Evolutionary conservation across 306 rosid genomes (phyloP).

Genomic region (Gillenia trifoliata): DNA sequence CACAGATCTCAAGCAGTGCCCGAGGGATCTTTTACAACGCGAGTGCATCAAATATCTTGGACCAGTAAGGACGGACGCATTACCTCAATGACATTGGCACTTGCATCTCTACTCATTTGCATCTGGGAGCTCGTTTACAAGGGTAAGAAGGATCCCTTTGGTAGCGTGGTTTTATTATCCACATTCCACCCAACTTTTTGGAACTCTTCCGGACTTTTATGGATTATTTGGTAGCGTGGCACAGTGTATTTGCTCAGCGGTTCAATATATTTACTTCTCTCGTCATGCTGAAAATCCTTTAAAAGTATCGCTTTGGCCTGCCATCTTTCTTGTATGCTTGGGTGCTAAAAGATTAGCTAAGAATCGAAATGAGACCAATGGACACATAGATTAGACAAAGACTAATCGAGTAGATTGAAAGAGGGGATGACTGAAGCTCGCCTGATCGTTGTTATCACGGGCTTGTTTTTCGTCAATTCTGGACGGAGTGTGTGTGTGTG

Average conservation of each 20-base stretch:
- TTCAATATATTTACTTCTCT: background rate
- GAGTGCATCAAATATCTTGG: slow-evolving; percentile 46
- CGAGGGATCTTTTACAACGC: slow-evolving; percentile 22
- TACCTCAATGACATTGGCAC: background rate
- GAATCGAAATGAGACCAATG: background rate
- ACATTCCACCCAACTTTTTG: too few species aligned
- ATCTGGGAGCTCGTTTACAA: background rate
- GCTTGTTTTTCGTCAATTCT: background rate
- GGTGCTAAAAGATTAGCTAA: background rate
- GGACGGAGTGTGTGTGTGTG: background rate
- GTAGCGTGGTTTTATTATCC: background rate
- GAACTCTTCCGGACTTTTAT: background rate
- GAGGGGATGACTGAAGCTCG: too few species aligned
- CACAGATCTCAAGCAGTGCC: slow-evolving; percentile 32
- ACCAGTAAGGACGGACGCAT: slow-evolving; percentile 29
- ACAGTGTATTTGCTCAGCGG: background rate
- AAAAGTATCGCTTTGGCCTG: background rate
- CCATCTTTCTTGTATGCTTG: background rate
- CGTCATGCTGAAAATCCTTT: background rate
- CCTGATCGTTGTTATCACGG: background rate
- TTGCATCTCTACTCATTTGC: background rate
- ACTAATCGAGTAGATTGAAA: background rate
- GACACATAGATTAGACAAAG: background rate
- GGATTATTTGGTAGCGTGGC: background rate
- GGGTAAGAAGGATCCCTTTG: background rate